Base-by-base conservation (phyloP, 805 yeast species). In the Isabelozyma heimii region DNA sequence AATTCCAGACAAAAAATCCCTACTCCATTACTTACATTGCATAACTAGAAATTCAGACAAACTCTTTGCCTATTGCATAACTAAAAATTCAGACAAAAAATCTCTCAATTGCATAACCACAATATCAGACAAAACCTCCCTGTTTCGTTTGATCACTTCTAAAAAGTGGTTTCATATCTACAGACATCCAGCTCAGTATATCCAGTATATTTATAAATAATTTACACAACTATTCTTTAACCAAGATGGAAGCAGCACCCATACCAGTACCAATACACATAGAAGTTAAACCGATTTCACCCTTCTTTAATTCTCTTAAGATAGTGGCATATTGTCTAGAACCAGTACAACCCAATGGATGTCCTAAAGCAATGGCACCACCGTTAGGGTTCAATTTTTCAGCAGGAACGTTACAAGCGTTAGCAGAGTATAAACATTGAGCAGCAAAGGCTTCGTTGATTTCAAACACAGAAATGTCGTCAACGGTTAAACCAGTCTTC, bases 221-320 rank as follows among this genome's bases (percentile, higher is more conserved):
- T 37, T 15, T 30, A 30, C 35, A 30, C n/a, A 30, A 42, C 37
- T 77, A 90, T 75, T 92, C 98, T 61, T 80, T 86, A 41, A 89
- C 79, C 59, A 92, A 79, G 42, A 91, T 76, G 12, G 92, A 87
- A 43, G 98, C 98, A 33, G 97, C 97, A 56, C 98, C 98, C 96
- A 91, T 92, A 59, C 98, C 98, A 35, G 97, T 90, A 61, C 98
- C 98, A 56, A 92, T 85, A 76, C 98, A 92, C 98, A 92, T 92
- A 54, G 96, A 87, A 10, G 95, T 88, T 46, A 92, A 85, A 56
- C 98, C 98, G 55, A 91, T 72, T 73, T 91, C 84, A 52, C 92
- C 95, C 26, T 80, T 66, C 67, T 85, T 72, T 61, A 91, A 79
- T 73, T 90, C 92, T 60, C 91, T 80, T 65, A 92, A 70, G 52